phyloP scores from a whole-genome alignment of 148 eudicot genomes.

The Rhododendron simsii region DNA sequence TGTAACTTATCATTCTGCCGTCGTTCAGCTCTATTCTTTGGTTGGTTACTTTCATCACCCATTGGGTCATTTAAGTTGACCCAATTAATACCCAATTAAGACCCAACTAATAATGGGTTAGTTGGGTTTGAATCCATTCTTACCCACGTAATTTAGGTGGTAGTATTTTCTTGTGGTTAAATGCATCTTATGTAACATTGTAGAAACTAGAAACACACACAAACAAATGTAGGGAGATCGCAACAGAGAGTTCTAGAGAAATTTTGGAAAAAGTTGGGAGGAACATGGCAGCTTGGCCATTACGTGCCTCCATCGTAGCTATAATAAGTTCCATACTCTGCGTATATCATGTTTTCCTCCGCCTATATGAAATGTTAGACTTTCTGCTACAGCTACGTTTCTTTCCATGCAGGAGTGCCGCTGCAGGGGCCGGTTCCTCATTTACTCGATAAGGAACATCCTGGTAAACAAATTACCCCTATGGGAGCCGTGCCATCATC shows the following conservation, averaged over 20 bases:
- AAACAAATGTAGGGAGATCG: not conserved
- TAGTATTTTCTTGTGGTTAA: not conserved
- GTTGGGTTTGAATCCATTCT: no score
- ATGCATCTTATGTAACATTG: not conserved
- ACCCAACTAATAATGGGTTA: no score
- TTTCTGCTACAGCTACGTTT: not conserved
- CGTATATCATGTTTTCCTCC: not conserved
- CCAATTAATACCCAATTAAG: no score
- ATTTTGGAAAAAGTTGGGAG: not conserved
- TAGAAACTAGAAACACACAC: not conserved
- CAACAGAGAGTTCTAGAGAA: not conserved
- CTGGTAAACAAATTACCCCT: slow-evolving; percentile 51
- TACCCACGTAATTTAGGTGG: not conserved
- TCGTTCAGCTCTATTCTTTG: no score
- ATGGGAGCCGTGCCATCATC: slow-evolving; percentile 39
- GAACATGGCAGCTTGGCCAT: not conserved
- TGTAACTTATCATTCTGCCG: no score
- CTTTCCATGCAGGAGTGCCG: slow-evolving; percentile 33
- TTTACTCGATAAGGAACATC: slow-evolving; percentile 41
- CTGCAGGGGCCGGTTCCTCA: slow-evolving; percentile 30
- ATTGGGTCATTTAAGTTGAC: no score
- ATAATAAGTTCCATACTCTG: not conserved
- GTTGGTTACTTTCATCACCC: no score
- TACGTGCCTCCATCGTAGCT: not conserved
- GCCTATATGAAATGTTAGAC: not conserved